Percentiles rank a stretch among this genome's conserved stretches.
phyloP scores from a whole-genome alignment of 2,329 filamentous ascomycete species.

The Epichloe gansuensis region DNA sequence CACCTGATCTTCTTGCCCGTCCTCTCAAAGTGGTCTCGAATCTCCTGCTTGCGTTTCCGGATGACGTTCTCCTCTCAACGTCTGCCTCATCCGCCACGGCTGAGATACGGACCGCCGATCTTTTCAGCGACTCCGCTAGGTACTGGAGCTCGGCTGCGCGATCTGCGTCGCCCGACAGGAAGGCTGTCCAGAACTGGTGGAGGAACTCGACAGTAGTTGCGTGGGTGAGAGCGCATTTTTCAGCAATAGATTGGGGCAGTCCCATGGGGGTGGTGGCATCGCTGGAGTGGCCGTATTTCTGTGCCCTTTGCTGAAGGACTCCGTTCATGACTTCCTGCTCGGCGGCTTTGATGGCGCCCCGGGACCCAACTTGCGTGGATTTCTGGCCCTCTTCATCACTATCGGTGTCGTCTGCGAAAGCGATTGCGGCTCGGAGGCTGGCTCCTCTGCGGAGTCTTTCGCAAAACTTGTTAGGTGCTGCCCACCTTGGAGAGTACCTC shows the following conservation, averaged over 20 bases:
- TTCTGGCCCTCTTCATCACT: constrained; percentile 49
- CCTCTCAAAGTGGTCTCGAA: constrained; percentile 55
- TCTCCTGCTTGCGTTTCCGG: constrained; percentile 54
- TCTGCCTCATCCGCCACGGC: constrained; percentile 74
- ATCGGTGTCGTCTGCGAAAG: constrained; percentile 58
- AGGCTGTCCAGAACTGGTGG: constrained; percentile 94
- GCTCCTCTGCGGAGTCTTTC: constrained; percentile 35
- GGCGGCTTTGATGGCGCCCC: constrained; percentile 50
- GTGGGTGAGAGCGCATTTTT: constrained; percentile 58
- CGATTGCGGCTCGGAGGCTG: constrained; percentile 52
- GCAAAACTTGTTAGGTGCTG: constrained; percentile 45
- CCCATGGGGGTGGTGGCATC: constrained; percentile 43
- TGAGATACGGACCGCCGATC: constrained; percentile 66
- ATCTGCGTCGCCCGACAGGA: constrained; percentile 75
- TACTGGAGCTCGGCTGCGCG: constrained; percentile 71
- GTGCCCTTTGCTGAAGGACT: constrained; percentile 47
- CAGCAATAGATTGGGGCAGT: constrained; percentile 39
- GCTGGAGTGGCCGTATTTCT: constrained; percentile 39
- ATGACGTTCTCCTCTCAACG: constrained; percentile 56
- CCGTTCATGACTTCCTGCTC: constrained; percentile 55
- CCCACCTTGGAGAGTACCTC: constrained; percentile 55
- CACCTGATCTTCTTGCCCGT: constrained; percentile 64
- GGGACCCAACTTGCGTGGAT: constrained; percentile 53
- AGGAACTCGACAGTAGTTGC: constrained; percentile 91
- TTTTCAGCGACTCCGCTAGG: constrained; percentile 68